Evolutionary conservation across 225 moss, liverwort and hornwort genomes (phyloP).

Genomic region (Antitrichia curtipendula): DNA sequence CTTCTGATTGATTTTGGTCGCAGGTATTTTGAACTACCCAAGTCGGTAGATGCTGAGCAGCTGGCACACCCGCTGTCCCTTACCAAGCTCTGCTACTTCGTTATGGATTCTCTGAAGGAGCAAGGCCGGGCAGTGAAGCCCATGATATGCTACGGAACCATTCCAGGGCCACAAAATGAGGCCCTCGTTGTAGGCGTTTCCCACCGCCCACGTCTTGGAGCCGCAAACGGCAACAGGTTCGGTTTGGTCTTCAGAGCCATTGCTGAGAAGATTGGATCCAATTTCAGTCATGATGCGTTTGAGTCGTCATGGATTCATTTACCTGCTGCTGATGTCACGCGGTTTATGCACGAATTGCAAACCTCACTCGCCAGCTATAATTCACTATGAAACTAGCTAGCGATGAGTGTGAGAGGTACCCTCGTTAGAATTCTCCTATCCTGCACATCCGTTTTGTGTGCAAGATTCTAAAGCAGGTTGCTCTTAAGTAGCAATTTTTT

Average conservation of each 20-base stretch:
- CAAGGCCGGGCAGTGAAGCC: slow-evolving; percentile 79
- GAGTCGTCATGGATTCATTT: slow-evolving; percentile 95
- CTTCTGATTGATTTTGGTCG: neutral
- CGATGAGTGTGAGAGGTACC: neutral
- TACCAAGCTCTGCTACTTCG: slow-evolving; percentile 82
- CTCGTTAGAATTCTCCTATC: neutral
- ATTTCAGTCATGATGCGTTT: slow-evolving; percentile 79
- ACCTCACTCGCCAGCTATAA: slow-evolving; percentile 43
- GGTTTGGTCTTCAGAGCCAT: slow-evolving; percentile 73
- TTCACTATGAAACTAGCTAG: slow-evolving; percentile 31
- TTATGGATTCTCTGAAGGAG: slow-evolving; percentile 90
- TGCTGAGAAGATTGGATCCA: slow-evolving; percentile 59
- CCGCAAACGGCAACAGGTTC: slow-evolving; percentile 66
- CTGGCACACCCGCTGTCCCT: slow-evolving; percentile 83
- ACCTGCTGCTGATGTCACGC: slow-evolving; percentile 42
- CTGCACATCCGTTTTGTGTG: neutral
- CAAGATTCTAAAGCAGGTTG: neutral
- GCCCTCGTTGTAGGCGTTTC: slow-evolving; percentile 75
- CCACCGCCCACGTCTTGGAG: slow-evolving; percentile 68
- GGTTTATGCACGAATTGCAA: slow-evolving; percentile 65
- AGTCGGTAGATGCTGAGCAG: slow-evolving; percentile 56
- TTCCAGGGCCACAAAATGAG: slow-evolving; percentile 47
- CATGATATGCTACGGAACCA: slow-evolving; percentile 69
- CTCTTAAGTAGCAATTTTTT: neutral
- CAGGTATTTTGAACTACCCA: slow-evolving; percentile 45